phyloP scores from a whole-genome alignment of 257 asterid species.

The Solanum infundibuliforme region DNA sequence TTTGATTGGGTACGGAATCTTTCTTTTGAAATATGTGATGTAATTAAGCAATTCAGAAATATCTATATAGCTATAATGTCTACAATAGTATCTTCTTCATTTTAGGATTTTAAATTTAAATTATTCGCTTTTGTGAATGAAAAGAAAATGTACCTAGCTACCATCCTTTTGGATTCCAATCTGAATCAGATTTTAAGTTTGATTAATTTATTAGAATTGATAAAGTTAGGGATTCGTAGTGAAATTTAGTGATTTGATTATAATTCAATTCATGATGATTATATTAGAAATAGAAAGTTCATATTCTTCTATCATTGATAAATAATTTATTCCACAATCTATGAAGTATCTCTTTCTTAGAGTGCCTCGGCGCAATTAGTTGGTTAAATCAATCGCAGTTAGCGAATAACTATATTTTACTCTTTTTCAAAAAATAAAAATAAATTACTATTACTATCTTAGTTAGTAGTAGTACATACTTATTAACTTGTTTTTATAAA shows the following conservation, averaged over 20 bases:
- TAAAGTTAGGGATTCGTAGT: not conserved
- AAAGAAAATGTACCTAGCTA: not conserved
- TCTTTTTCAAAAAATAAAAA: not conserved
- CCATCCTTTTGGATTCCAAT: not conserved
- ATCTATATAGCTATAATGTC: not conserved
- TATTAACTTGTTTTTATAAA: not conserved
- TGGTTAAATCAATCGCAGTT: not conserved
- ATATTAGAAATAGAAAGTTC: not conserved
- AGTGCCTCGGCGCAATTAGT: not conserved
- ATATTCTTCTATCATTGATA: too few species aligned
- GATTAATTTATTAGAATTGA: too few species aligned
- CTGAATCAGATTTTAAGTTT: not conserved
- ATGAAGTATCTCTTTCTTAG: not conserved
- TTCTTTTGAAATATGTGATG: not conserved
- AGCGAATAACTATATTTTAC: not conserved
- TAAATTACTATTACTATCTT: not conserved
- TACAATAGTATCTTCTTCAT: not conserved
- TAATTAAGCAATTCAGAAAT: not conserved
- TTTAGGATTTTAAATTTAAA: too few species aligned
- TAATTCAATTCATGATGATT: not conserved
- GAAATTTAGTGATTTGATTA: not conserved
- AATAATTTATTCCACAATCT: not conserved
- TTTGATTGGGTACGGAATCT: not conserved
- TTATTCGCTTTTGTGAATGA: not conserved
- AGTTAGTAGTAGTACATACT: not conserved